Evolutionary conservation across 2,329 filamentous ascomycete genomes (phyloP).

Genomic region (Polytolypa hystricis): DNA sequence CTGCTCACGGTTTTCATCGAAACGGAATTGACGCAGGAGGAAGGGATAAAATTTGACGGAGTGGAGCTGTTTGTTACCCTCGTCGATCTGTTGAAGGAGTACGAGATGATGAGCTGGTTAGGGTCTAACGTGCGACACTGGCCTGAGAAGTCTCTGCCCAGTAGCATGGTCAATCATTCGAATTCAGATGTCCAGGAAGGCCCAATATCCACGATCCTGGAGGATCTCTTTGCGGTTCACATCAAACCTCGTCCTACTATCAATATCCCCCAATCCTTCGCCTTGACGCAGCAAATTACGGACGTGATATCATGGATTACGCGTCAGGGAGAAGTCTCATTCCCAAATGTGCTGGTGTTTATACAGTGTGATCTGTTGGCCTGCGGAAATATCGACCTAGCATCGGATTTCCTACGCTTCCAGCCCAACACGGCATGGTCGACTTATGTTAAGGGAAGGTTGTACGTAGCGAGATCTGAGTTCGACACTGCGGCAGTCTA

Average conservation of each 20-base stretch:
- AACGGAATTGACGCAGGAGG: constrained; percentile 63
- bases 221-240: constrained; percentile 34
- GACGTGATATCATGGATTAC: constrained; percentile 36
- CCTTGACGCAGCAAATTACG: constrained; percentile 31
- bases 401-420: constrained; percentile 57
- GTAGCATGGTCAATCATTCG: constrained; percentile 16
- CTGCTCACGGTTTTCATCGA: constrained; percentile 79
- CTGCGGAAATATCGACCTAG: constrained; percentile 56
- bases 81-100: constrained; percentile 57
- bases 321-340: constrained; percentile 43
- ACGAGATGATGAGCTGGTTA: constrained; percentile 59
- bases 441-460: constrained; percentile 71
- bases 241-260: constrained; percentile 33
- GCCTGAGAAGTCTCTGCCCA: constrained; percentile 16
- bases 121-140: constrained; percentile 35
- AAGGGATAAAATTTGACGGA: constrained; percentile 57
- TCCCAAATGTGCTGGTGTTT: constrained; percentile 53
- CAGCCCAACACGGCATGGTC: constrained; percentile 47
- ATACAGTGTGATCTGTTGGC: constrained; percentile 57
- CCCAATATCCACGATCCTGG: constrained; percentile 27
- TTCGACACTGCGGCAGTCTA: constrained; percentile 59
- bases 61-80: constrained; percentile 50
- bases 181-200: constrained; percentile 14
- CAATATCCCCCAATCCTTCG: constrained; percentile 31
- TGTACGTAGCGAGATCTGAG: constrained; percentile 63